Percentiles rank a stretch among this genome's conserved stretches.
Evolutionary conservation across 1,284 basidiomycete genomes (phyloP).

Genomic region (Ceratobasidium sp.): DNA sequence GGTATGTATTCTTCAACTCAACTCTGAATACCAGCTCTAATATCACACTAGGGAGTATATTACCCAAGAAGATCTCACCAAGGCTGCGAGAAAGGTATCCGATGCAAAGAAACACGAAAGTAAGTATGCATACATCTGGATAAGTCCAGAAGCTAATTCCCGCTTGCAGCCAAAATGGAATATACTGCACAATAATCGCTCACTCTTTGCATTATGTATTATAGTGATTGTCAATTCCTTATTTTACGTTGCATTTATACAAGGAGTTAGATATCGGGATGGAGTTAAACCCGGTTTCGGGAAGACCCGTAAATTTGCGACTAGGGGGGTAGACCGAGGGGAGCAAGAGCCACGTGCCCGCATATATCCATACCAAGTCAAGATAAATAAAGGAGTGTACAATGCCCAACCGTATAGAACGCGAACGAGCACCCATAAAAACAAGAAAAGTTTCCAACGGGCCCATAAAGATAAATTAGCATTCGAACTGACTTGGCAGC

Average conservation of each 20-base stretch:
- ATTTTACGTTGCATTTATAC: not conserved
- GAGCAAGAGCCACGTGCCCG: no score
- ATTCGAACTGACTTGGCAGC: not conserved
- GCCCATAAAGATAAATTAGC: no score
- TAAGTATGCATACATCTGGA: conserved; percentile 52
- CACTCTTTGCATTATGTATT: conserved; percentile 11
- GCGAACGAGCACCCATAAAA: no score
- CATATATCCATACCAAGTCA: no score
- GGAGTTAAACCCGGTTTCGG: not conserved
- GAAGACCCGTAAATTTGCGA: no score
- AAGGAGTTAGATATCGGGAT: not conserved
- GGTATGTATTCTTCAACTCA: conserved; percentile 56
- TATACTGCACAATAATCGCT: conserved; percentile 56
- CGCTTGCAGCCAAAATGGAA: conserved; percentile 61
- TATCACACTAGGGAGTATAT: conserved; percentile 73
- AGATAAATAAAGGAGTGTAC: no score
- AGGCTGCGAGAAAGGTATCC: conserved; percentile 95
- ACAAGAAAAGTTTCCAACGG: no score
- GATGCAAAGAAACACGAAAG: conserved; percentile 97
- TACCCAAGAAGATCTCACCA: conserved; percentile 93
- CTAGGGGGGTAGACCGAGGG: no score
- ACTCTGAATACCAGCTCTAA: conserved; percentile 15
- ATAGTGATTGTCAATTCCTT: conserved; percentile 9
- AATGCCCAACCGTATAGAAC: no score
- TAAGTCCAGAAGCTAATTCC: conserved; percentile 39